Percentiles rank a stretch among this genome's conserved stretches.
These are phyloP conservation scores for Durio zibethinus DNA, from an alignment of 345 rosid species.

Conservation along the genomic window DNA sequence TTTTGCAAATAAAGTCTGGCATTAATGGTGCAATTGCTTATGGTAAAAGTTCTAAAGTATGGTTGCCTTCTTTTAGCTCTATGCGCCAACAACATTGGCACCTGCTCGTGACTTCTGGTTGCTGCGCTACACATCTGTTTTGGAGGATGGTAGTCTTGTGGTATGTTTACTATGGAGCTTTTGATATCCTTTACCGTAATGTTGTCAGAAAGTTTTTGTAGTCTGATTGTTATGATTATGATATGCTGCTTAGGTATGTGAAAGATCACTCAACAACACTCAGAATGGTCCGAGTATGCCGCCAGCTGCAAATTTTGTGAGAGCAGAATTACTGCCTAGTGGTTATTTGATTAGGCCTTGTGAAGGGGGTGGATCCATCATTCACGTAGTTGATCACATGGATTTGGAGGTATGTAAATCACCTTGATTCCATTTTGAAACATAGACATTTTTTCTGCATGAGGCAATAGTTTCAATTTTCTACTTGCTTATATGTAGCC, in stretches of 20 bases:
- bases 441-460: neutral
- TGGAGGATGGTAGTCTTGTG: conserved; percentile 99
- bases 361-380: conserved; percentile 97
- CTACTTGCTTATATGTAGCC: conserved; percentile 46
- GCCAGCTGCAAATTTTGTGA: conserved; percentile 81
- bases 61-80: conserved; percentile 45
- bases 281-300: conserved; percentile 98
- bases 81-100: conserved; percentile 96
- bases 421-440: conserved; percentile 18
- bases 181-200: neutral
- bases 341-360: conserved; percentile 95
- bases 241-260: conserved; percentile 57
- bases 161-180: conserved; percentile 31
- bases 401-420: conserved; percentile 73
- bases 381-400: conserved; percentile 90
- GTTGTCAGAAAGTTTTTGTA: neutral
- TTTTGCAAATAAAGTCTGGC: neutral
- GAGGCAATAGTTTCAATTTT: neutral
- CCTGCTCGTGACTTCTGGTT: conserved; percentile 99
- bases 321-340: conserved; percentile 92
- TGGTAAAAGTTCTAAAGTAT: neutral
- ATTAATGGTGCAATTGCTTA: neutral
- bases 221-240: neutral
- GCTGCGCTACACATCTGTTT: conserved; percentile 87
- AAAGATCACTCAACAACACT: conserved; percentile 84